Evolutionary conservation across 768 basidiomycete species (phyloP), one percentile per base, ranked within the genome.

Genomic region (Cystofilobasidium capitatum): DNA sequence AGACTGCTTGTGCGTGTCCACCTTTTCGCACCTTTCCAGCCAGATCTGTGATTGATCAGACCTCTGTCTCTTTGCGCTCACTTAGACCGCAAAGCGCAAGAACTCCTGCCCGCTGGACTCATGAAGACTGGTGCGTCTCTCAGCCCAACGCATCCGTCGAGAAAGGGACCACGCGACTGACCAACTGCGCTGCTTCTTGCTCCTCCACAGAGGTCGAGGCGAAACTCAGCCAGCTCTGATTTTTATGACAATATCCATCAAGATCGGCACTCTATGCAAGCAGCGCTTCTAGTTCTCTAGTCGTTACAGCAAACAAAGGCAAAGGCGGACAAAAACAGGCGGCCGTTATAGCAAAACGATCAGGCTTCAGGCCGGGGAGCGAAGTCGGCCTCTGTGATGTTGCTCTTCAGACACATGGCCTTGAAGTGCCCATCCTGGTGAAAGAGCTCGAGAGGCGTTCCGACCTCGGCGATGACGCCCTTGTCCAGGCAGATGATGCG

Each of bases 351-450:
- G 13, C 22, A 58, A 10, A 58, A 16, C 20, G 36, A 7, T 14
- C 1, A 33, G 20, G 14, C 20, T 22, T 1, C 3, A 24, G 55
- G 14, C 31, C 22, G 44, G 22, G 45, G 29, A 20, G 74, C 76
- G 67, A 91, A 84, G 75, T 92, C 90, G 42, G 86, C 84, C 14
- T 86, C 74, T 20, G 83, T 81, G 70, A 92, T 88, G 37, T 83
- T 83, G n/a, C 87, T 88, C 66, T 84, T 84, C 35, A 89, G 85
- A 73, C 89, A 91, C 89, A 94, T 92, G 57, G 84, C 83, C 44
- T 84, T 82, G 80, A 93, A 93, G 69, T 89, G 85, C 2, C 88
- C 85, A 58, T 79, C 68, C 10, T 75, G 79, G 55, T 80, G 71
- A 76, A 84, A 90, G 22, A 93, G 76, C 49, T 80, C 82, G 31